Evolutionary conservation across 768 basidiomycete species (phyloP).

Genomic region (Rhodosporidiobolus odoratus): DNA sequence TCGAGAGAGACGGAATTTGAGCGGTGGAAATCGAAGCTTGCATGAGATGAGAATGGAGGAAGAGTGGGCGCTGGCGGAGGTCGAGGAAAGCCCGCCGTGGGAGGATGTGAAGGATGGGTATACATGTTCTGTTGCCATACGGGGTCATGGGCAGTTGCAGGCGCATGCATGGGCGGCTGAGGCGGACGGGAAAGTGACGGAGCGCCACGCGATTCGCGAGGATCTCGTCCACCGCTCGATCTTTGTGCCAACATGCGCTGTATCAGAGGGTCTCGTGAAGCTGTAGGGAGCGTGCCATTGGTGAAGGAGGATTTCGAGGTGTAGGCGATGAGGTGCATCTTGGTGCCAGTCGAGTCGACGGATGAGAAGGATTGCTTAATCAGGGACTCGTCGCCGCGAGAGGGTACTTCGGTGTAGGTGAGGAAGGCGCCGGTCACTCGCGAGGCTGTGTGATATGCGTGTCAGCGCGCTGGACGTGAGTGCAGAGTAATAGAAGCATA

Average conservation of each 20-base stretch:
- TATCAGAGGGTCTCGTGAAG: constrained; percentile 20
- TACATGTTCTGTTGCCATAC: not conserved
- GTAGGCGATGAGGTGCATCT: constrained; percentile 41
- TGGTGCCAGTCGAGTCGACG: constrained; percentile 25
- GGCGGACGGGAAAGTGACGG: not conserved
- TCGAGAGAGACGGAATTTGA: too few species aligned
- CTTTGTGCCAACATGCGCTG: constrained; percentile 25
- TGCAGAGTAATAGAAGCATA: not conserved
- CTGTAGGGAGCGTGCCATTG: not conserved
- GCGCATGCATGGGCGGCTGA: not conserved
- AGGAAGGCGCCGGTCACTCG: constrained; percentile 41
- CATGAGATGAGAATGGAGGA: too few species aligned
- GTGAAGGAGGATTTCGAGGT: constrained; percentile 6
- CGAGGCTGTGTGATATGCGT: constrained; percentile 13
- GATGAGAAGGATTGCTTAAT: constrained; percentile 40
- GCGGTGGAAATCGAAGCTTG: too few species aligned
- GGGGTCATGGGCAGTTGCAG: too few species aligned
- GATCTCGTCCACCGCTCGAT: constrained; percentile 3
- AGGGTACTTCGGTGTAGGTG: constrained; percentile 37
- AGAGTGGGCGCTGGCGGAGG: too few species aligned
- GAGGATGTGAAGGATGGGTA: not conserved
- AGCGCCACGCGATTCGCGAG: constrained; percentile 4
- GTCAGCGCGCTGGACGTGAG: not conserved
- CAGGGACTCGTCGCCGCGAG: constrained; percentile 25
- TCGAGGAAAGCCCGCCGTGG: not conserved